phyloP scores from a whole-genome alignment of 129 eudicot species.

The Silybum marianum region DNA sequence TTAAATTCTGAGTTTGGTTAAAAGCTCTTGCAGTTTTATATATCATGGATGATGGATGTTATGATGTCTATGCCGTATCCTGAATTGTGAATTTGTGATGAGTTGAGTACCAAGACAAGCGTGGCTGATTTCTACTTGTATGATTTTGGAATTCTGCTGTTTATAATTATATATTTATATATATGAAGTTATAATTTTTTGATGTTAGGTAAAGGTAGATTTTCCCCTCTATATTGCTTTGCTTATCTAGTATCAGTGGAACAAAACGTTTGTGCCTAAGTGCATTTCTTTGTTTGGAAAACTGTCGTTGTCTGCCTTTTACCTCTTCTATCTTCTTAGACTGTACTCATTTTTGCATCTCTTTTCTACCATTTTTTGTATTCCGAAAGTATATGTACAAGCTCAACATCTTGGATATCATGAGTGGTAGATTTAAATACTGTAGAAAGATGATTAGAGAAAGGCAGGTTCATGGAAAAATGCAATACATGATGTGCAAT shows the following conservation, averaged over 20 bases:
- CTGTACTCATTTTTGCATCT: conserved; percentile 4
- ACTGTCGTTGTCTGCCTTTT: conserved; percentile 24
- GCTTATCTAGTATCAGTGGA: conserved; percentile 9
- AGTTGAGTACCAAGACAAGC: neutral
- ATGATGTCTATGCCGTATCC: neutral
- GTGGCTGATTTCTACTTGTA: neutral
- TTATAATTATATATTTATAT: conserved; percentile 5
- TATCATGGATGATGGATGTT: conserved; percentile 10
- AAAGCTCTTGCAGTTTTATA: neutral
- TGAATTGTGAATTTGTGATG: neutral
- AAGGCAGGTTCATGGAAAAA: neutral
- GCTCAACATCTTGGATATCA: neutral
- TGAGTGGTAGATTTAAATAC: neutral
- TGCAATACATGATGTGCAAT: neutral
- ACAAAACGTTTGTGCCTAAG: conserved; percentile 12
- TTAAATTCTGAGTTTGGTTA: neutral
- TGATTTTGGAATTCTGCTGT: conserved; percentile 7
- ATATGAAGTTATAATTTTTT: neutral
- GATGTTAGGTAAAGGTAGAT: conserved; percentile 5
- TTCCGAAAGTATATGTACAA: neutral
- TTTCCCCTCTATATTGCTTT: neutral
- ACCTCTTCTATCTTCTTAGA: conserved; percentile 6
- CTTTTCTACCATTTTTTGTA: conserved; percentile 10
- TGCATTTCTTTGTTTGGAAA: conserved; percentile 16
- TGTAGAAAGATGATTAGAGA: neutral